Evolutionary conservation across 306 rosid species (phyloP).

Genomic region (Erythrophleum fordii): DNA sequence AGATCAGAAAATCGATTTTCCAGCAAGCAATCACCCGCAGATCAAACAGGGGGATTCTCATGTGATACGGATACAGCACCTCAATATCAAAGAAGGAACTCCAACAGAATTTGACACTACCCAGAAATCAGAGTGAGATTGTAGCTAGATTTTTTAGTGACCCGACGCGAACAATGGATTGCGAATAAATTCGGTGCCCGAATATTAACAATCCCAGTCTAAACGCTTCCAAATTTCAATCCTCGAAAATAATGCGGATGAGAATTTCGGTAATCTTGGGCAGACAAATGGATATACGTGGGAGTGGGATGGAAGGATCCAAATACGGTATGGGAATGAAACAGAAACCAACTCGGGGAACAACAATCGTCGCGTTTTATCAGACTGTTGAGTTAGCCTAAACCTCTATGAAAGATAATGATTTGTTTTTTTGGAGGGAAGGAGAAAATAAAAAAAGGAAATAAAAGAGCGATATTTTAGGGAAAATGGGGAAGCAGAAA

Average conservation of each 20-base stretch:
- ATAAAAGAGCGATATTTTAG: background rate
- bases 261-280: conserved; percentile 2
- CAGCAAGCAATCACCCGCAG: conserved; percentile 16
- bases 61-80: background rate
- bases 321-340: background rate
- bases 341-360: background rate
- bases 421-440: background rate
- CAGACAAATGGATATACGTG: background rate
- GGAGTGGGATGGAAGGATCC: conserved; percentile 1
- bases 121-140: background rate
- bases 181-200: background rate
- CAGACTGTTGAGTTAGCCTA: background rate
- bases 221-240: background rate
- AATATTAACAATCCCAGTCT: conserved; percentile 22
- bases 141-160: background rate
- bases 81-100: conserved; percentile 1
- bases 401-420: background rate
- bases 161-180: conserved; percentile 22
- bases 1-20: conserved; percentile 21
- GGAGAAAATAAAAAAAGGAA: background rate
- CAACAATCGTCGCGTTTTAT: background rate
- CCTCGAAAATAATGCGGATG: background rate
- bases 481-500: background rate
- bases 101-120: background rate
- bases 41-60: conserved; percentile 27